Evolutionary conservation across 2,329 filamentous ascomycete genomes (phyloP).

Genomic region (Uncinocarpus reesii): DNA sequence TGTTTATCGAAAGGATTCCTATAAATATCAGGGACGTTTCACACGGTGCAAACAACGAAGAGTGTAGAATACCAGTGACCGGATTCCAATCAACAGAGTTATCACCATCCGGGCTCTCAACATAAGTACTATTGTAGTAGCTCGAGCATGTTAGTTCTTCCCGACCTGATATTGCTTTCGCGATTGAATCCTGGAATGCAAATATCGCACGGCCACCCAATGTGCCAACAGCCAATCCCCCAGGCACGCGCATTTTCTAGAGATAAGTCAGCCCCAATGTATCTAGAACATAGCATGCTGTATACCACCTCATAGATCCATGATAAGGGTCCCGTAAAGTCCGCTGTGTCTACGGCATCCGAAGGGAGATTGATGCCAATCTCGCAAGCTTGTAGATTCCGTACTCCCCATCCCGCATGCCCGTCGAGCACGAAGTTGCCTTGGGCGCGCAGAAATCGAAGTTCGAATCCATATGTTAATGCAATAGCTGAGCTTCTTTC

Average conservation of each 20-base stretch:
- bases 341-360: not conserved
- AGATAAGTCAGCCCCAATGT: not conserved
- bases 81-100: conserved; percentile 22
- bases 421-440: not conserved
- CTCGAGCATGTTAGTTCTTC: not conserved
- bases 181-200: not conserved
- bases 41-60: not conserved
- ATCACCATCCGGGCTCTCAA: not conserved
- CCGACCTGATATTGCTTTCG: not conserved
- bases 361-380: not conserved
- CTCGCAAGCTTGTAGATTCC: not conserved
- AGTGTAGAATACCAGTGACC: conserved; percentile 18
- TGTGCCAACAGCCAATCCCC: conserved; percentile 5
- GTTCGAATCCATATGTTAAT: conserved; percentile 22
- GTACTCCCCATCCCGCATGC: not conserved
- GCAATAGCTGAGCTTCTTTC: no score
- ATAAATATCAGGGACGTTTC: not conserved
- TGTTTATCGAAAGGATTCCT: conserved; percentile 2
- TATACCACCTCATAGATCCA: conserved; percentile 6
- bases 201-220: conserved; percentile 2
- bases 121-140: not conserved
- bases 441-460: conserved; percentile 17
- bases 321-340: conserved; percentile 10
- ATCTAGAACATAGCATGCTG: no score
- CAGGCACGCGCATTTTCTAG: not conserved